phyloP scores from a whole-genome alignment of 306 rosid species.

The Leucaena leucocephala region DNA sequence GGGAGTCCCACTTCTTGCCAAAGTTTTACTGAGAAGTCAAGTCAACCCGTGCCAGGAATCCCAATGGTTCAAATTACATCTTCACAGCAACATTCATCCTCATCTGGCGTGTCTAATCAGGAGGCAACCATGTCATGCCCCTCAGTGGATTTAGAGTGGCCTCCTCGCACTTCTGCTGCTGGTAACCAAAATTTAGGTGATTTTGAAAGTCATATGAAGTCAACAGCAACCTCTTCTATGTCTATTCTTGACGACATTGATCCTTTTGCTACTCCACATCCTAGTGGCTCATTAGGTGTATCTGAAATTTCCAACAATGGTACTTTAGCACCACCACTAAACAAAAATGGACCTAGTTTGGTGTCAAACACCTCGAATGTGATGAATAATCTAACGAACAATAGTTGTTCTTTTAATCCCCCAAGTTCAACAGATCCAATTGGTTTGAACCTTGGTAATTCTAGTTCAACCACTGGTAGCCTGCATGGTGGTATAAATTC shows the following conservation, averaged over 20 bases:
- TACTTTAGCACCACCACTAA: slow-evolving; percentile 43
- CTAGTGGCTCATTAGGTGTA: slow-evolving; percentile 63
- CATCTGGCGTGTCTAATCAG: slow-evolving; percentile 51
- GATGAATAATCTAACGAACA: slow-evolving; percentile 52
- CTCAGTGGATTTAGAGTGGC: slow-evolving; percentile 94
- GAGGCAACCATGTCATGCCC: slow-evolving; percentile 70
- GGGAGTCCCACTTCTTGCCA: slow-evolving; percentile 45
- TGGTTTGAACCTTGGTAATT: slow-evolving; percentile 56
- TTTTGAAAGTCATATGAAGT: slow-evolving; percentile 53
- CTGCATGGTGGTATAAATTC: slow-evolving; percentile 47
- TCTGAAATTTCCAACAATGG: slow-evolving; percentile 66
- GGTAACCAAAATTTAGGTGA: slow-evolving; percentile 54
- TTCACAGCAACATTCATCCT: slow-evolving; percentile 39
- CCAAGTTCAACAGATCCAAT: slow-evolving; percentile 47
- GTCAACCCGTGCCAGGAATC: slow-evolving; percentile 40
- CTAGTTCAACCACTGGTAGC: slow-evolving; percentile 42
- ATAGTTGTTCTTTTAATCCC: slow-evolving; percentile 62
- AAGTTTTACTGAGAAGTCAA: slow-evolving; percentile 45
- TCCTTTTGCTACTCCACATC: slow-evolving; percentile 86
- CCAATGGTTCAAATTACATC: slow-evolving; percentile 52
- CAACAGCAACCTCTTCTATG: slow-evolving; percentile 59
- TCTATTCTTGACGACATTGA: slow-evolving; percentile 65
- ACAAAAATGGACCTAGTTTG: slow-evolving; percentile 55
- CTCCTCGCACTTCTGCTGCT: slow-evolving; percentile 63
- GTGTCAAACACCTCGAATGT: slow-evolving; percentile 54